Conservation (phyloP, 768 basidiomycete genomes). For the Russula emetica region DNA sequence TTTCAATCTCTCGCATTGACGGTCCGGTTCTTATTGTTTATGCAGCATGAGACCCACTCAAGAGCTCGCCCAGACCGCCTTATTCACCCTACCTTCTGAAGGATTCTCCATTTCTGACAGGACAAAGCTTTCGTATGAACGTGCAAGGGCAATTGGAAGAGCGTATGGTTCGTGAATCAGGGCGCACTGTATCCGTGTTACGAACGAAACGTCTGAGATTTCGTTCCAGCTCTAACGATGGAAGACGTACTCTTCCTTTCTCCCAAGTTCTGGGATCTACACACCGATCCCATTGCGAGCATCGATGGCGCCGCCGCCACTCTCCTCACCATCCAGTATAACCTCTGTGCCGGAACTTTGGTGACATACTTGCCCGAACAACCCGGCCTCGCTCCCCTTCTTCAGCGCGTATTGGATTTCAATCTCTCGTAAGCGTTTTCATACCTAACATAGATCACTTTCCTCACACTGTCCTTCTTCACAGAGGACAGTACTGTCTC, state of each 20-base stretch:
- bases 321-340: constrained; percentile 39
- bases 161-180: constrained; percentile 26
- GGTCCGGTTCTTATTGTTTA: not conserved
- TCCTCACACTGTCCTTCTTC: not conserved
- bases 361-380: constrained; percentile 31
- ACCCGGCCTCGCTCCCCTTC: constrained; percentile 29
- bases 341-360: constrained; percentile 39
- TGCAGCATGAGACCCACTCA: constrained; percentile 23
- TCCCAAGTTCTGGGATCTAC: constrained; percentile 39
- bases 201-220: not conserved
- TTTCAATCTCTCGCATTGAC: constrained; percentile 35
- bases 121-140: constrained; percentile 16
- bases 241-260: constrained; percentile 36
- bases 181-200: not conserved
- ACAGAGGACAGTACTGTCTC: constrained; percentile 41
- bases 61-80: constrained; percentile 22
- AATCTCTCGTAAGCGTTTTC: constrained; percentile 31
- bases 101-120: not conserved
- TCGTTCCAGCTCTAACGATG: constrained; percentile 31
- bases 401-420: constrained; percentile 35
- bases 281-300: constrained; percentile 34
- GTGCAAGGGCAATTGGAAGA: constrained; percentile 18
- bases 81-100: constrained; percentile 12
- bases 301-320: constrained; percentile 36
- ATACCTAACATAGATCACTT: constrained; percentile 17